Evolutionary conservation across 148 eudicot species (phyloP).

Genomic region (Persicaria tinctoria): DNA sequence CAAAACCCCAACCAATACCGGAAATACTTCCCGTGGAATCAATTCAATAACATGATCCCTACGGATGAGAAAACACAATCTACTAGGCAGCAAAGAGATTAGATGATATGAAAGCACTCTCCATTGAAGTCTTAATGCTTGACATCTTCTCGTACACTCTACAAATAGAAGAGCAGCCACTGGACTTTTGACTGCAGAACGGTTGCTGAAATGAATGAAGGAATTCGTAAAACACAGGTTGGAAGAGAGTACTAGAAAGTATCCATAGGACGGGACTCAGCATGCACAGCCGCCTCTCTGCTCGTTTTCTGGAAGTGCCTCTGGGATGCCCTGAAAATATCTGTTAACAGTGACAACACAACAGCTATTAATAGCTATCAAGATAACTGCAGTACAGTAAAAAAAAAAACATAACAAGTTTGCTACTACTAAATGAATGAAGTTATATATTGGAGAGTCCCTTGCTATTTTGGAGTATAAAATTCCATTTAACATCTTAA

Average conservation of each 20-base stretch:
- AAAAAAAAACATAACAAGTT: neutral
- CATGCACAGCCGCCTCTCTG: conserved; percentile 36
- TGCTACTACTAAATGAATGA: neutral
- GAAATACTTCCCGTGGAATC: conserved; percentile 2
- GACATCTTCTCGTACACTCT: neutral
- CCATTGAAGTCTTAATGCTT: neutral
- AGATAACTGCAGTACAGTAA: neutral
- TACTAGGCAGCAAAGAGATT: neutral
- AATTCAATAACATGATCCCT: neutral
- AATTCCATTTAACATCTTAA: neutral
- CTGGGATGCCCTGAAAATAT: conserved; percentile 46
- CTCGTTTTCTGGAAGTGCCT: conserved; percentile 23
- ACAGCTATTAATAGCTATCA: neutral
- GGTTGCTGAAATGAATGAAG: neutral
- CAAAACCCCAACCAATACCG: neutral
- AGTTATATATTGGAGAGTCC: neutral
- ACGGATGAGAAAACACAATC: neutral
- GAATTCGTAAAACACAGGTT: neutral
- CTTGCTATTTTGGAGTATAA: neutral
- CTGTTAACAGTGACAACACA: conserved; percentile 20
- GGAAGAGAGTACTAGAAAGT: neutral
- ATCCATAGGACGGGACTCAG: conserved; percentile 14
- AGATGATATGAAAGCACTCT: neutral
- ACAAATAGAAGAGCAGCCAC: conserved; percentile 8
- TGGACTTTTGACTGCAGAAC: neutral